Conservation (phyloP, 2,329 filamentous ascomycete species). For the Botrytis hyacinthi region DNA sequence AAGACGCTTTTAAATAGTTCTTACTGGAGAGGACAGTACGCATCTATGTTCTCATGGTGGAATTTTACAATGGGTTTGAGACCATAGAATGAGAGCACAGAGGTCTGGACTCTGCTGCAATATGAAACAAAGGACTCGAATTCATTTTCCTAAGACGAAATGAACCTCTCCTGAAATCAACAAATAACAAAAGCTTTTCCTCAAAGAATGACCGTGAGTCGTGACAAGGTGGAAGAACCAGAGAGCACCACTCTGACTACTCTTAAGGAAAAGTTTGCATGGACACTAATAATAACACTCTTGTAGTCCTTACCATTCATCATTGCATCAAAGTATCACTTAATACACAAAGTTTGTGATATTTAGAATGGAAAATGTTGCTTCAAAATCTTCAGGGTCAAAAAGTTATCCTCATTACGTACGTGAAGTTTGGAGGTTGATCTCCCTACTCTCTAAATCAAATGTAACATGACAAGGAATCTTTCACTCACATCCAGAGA, state of each 20-base stretch:
- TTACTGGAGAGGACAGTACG: background rate
- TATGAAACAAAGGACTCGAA: background rate
- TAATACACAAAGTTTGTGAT: background rate
- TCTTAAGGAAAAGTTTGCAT: background rate
- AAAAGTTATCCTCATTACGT: no score
- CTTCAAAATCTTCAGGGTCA: no score
- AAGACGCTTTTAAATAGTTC: accelerated
- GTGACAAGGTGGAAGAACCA: background rate
- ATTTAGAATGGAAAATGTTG: background rate
- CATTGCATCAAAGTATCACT: background rate
- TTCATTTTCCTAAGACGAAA: background rate
- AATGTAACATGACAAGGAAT: background rate
- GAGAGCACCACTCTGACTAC: background rate
- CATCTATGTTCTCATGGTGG: background rate
- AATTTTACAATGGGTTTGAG: background rate
- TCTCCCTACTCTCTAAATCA: background rate
- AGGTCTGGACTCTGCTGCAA: no score
- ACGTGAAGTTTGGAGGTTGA: background rate
- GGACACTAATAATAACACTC: background rate
- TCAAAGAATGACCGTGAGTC: no score
- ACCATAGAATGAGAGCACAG: no score
- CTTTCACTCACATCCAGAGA: background rate
- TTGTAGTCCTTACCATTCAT: background rate
- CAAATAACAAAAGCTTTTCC: background rate
- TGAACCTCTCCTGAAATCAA: no score